Conservation (phyloP, 805 yeast genomes). For the Priceomyces fermenticarens region DNA sequence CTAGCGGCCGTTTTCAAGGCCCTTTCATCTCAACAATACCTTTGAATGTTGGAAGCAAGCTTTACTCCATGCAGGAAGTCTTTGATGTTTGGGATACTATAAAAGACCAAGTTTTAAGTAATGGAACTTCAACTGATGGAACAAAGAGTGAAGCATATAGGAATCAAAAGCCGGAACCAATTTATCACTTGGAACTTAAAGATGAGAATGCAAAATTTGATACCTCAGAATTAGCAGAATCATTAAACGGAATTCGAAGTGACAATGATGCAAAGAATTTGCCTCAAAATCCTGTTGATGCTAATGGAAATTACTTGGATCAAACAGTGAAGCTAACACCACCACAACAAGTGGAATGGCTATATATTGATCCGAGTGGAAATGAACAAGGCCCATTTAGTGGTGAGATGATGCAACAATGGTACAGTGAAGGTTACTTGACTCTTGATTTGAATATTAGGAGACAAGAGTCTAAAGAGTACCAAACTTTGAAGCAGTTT, state of each 20-base stretch:
- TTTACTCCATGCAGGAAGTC: constrained; percentile 51
- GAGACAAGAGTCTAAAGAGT: constrained; percentile 53
- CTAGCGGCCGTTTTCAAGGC: not conserved
- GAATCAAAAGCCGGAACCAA: constrained; percentile 26
- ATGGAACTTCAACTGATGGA: constrained; percentile 9
- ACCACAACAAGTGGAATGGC: constrained; percentile 56
- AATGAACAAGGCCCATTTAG: constrained; percentile 79
- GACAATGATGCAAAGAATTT: not conserved
- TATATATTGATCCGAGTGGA: constrained; percentile 67
- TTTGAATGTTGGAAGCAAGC: constrained; percentile 38
- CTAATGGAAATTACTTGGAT: no score
- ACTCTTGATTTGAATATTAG: constrained; percentile 52
- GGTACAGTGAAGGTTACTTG: constrained; percentile 66
- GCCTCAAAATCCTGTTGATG: not conserved
- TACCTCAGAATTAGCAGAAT: not conserved
- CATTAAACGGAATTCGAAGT: not conserved
- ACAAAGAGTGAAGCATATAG: constrained; percentile 26
- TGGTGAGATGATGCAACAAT: constrained; percentile 71
- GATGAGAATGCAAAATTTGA: not conserved
- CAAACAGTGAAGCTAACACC: not conserved
- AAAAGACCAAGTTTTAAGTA: constrained; percentile 20
- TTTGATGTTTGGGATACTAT: constrained; percentile 48
- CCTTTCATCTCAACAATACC: constrained; percentile 19
- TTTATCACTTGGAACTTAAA: constrained; percentile 36
- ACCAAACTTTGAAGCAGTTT: constrained; percentile 51